phyloP scores from a whole-genome alignment of 1,284 basidiomycete species.

The Cutaneotrichosporon sp. region DNA sequence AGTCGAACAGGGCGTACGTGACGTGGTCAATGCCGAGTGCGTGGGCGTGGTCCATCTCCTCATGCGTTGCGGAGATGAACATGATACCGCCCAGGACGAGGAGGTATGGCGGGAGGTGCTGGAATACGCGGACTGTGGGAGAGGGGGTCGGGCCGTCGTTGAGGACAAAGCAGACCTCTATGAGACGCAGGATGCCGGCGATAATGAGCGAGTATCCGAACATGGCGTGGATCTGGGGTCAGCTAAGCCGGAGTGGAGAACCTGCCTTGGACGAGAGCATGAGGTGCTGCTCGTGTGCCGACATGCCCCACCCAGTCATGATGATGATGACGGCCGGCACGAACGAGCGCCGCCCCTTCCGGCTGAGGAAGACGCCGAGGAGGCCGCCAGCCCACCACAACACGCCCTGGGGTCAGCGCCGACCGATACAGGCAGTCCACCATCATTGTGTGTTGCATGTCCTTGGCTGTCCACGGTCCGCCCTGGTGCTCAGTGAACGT shows the following conservation, averaged over 20 bases:
- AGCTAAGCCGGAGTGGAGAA: neutral
- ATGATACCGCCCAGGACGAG: slow-evolving; percentile 60
- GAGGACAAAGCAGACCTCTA: slow-evolving; percentile 77
- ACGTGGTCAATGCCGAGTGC: slow-evolving; percentile 78
- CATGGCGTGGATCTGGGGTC: slow-evolving; percentile 64
- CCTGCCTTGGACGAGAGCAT: slow-evolving; percentile 73
- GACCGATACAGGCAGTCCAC: slow-evolving; percentile 3
- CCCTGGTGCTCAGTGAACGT: slow-evolving; percentile 91
- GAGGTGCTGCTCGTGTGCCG: slow-evolving; percentile 77
- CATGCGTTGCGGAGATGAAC: slow-evolving; percentile 89
- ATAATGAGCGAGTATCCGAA: slow-evolving; percentile 84
- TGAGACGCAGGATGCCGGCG: slow-evolving; percentile 72
- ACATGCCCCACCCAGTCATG: slow-evolving; percentile 93
- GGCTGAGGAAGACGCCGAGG: slow-evolving; percentile 77
- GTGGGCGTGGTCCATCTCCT: slow-evolving; percentile 68
- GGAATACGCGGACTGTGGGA: slow-evolving; percentile 58
- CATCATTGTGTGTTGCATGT: slow-evolving; percentile 86
- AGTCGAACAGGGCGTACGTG: slow-evolving; percentile 58
- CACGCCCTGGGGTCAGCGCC: slow-evolving; percentile 52
- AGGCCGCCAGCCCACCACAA: slow-evolving; percentile 86
- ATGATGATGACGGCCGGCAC: slow-evolving; percentile 79
- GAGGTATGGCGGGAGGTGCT: slow-evolving; percentile 79
- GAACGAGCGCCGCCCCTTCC: slow-evolving; percentile 77
- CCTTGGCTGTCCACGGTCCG: slow-evolving; percentile 71
- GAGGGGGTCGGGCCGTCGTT: slow-evolving; percentile 45